Conservation (phyloP, 805 yeast genomes). For the Millerozyma miso region DNA sequence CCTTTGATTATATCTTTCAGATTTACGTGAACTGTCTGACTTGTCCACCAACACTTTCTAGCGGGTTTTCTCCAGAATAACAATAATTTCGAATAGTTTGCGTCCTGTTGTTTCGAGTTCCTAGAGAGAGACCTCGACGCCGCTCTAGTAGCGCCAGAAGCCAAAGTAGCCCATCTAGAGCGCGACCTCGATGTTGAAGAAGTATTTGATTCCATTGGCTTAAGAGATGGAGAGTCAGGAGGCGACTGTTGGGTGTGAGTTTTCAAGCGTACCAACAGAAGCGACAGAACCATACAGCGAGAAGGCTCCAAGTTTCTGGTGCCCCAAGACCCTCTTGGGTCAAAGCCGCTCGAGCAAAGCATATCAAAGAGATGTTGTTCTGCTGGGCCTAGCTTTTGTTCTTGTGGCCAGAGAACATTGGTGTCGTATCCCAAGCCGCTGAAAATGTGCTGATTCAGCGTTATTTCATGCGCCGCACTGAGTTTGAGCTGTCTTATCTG, state of each 20-base stretch:
- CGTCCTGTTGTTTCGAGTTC: slow-evolving; percentile 39
- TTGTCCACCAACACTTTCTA: slow-evolving; percentile 97
- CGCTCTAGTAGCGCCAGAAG: slow-evolving; percentile 51
- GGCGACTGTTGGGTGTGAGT: slow-evolving; percentile 29
- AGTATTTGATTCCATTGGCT: slow-evolving; percentile 41
- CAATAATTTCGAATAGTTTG: slow-evolving; percentile 56
- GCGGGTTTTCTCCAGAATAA: slow-evolving; percentile 98
- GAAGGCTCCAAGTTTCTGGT: slow-evolving; percentile 82
- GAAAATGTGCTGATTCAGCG: slow-evolving; percentile 58
- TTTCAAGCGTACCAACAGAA: slow-evolving; percentile 64
- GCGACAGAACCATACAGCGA: slow-evolving; percentile 80
- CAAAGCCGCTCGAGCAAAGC: slow-evolving; percentile 88
- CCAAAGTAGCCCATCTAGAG: slow-evolving; percentile 59
- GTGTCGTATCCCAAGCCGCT: slow-evolving; percentile 68
- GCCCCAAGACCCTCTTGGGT: slow-evolving; percentile 72
- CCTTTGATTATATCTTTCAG: slow-evolving; percentile 21
- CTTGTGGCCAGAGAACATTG: slow-evolving; percentile 24
- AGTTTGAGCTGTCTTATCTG: slow-evolving; percentile 67
- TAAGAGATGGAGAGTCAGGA: slow-evolving; percentile 40
- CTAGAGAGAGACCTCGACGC: slow-evolving; percentile 57
- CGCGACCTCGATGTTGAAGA: slow-evolving; percentile 32
- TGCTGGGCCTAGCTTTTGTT: slow-evolving; percentile 71
- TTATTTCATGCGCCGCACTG: slow-evolving; percentile 66
- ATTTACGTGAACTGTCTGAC: slow-evolving; percentile 48
- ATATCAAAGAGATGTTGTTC: slow-evolving; percentile 92